Percentiles rank a stretch among this genome's conserved stretches.
Evolutionary conservation across 768 basidiomycete genomes (phyloP).

Genomic region (Strobilomyces echinocephalus): DNA sequence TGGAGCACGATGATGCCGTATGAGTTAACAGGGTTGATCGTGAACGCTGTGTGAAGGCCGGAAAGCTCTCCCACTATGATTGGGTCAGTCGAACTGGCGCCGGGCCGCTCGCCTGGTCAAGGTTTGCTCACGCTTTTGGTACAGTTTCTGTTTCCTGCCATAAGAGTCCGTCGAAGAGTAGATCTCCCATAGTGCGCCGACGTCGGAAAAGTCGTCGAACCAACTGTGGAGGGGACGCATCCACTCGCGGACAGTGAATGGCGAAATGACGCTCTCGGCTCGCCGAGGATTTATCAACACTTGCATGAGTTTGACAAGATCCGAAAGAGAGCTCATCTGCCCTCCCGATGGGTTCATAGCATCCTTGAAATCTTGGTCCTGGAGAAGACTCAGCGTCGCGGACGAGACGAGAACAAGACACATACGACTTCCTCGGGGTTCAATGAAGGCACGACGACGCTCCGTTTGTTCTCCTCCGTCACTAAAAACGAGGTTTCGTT

Average conservation of each 20-base stretch:
- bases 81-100: background rate
- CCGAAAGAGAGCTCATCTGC: conserved; percentile 47
- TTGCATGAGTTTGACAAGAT: conserved; percentile 41
- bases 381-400: background rate
- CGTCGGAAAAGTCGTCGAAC: conserved; percentile 35
- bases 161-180: conserved; percentile 25
- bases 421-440: conserved; percentile 34
- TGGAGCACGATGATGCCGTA: conserved; percentile 40
- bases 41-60: conserved; percentile 39
- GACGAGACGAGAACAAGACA: background rate
- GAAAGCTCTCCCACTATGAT: conserved; percentile 36
- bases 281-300: conserved; percentile 40
- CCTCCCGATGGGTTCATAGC: conserved; percentile 43
- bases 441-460: conserved; percentile 39
- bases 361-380: conserved; percentile 40
- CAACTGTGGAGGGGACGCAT: conserved; percentile 37
- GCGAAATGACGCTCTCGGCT: conserved; percentile 32
- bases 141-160: conserved; percentile 34
- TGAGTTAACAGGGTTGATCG: conserved; percentile 36
- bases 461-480: conserved; percentile 32
- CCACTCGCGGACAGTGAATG: conserved; percentile 39
- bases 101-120: background rate
- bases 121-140: conserved; percentile 1
- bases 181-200: conserved; percentile 44
- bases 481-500: conserved; percentile 40